Conservation (phyloP, 331 rosid genomes). For the Phaseolus coccineus region DNA sequence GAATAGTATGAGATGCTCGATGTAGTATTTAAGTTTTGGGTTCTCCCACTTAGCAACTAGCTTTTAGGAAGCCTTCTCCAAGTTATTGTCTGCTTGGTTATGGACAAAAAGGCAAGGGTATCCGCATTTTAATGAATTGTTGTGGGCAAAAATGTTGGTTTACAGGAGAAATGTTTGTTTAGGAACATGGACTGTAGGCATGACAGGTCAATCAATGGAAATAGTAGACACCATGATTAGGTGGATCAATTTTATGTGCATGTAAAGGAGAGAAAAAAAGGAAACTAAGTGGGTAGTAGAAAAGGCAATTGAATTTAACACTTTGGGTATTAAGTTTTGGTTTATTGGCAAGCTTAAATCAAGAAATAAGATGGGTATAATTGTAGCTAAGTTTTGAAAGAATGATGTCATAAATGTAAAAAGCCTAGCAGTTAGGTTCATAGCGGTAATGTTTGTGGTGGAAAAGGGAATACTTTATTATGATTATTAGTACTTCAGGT, state of each 20-base stretch:
- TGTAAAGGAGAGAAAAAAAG: not conserved
- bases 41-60: no score
- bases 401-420: no score
- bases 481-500: not conserved
- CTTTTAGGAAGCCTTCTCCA: no score
- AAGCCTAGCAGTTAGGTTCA: not conserved
- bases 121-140: not conserved
- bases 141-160: not conserved
- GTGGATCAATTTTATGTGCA: not conserved
- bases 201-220: not conserved
- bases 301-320: not conserved
- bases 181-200: not conserved
- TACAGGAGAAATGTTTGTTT: not conserved
- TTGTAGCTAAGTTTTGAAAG: not conserved
- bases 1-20: no score
- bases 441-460: not conserved
- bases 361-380: constrained; percentile 1
- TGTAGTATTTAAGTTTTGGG: no score
- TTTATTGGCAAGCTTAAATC: not conserved
- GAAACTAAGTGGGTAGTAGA: not conserved
- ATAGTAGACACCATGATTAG: not conserved
- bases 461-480: not conserved
- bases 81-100: not conserved
- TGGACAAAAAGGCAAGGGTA: not conserved
- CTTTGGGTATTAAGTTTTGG: not conserved